Percentiles rank a stretch among this genome's conserved stretches.
Conservation (phyloP, 2,329 filamentous ascomycete genomes). For the Raffaelea albimanens region DNA sequence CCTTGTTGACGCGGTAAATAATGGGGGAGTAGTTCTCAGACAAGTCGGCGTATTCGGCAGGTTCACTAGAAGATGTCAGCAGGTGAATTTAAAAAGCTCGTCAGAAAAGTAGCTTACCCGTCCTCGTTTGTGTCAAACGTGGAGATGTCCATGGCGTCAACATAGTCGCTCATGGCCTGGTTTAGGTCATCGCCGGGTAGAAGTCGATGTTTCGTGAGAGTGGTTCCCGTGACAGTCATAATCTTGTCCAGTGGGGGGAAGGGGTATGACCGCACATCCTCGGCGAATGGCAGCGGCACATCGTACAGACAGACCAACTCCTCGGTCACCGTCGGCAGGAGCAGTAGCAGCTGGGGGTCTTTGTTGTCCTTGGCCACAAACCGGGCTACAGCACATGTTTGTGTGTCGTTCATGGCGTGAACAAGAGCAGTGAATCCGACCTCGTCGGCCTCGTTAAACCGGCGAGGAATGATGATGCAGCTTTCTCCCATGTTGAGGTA, state of each 20-base stretch:
- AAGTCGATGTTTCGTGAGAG: constrained; percentile 71
- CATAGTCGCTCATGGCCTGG: constrained; percentile 79
- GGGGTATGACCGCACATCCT: constrained; percentile 82
- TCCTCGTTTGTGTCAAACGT: constrained; percentile 63
- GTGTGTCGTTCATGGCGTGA: constrained; percentile 74
- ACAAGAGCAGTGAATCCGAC: constrained; percentile 84
- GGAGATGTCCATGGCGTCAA: constrained; percentile 86
- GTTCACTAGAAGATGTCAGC: background rate
- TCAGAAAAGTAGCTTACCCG: constrained; percentile 55
- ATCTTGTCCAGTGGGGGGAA: constrained; percentile 87
- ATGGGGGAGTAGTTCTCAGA: constrained; percentile 78
- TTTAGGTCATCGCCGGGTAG: constrained; percentile 67
- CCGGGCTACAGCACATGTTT: constrained; percentile 77
- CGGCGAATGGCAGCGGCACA: constrained; percentile 81
- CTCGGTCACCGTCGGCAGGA: constrained; percentile 70
- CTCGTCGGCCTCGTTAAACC: constrained; percentile 69
- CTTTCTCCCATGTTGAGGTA: constrained; percentile 79
- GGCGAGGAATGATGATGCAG: constrained; percentile 68
- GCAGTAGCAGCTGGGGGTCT: constrained; percentile 64
- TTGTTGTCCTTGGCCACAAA: constrained; percentile 78
- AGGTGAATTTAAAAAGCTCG: too few relatives aligned
- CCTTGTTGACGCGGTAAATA: constrained; percentile 82
- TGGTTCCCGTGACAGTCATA: constrained; percentile 75
- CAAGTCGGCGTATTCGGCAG: constrained; percentile 59
- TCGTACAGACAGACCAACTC: constrained; percentile 83